phyloP scores from a whole-genome alignment of 2,329 filamentous ascomycete species.

The Aspergillus hortae region DNA sequence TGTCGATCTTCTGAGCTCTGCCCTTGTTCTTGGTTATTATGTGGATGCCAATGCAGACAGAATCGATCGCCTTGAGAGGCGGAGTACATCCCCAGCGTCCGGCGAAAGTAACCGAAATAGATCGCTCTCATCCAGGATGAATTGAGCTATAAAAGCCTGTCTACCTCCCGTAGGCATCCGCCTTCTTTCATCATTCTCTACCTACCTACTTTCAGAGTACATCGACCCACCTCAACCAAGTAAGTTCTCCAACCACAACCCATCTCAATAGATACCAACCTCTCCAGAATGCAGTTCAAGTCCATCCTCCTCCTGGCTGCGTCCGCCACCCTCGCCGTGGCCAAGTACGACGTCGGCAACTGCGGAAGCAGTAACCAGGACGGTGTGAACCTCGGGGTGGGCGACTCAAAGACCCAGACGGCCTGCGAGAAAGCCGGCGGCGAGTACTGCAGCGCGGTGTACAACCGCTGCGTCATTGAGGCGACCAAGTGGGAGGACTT shows the following conservation, averaged over 20 bases:
- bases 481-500: neutral
- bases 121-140: neutral
- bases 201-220: neutral
- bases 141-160: neutral
- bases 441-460: neutral
- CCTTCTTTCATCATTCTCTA: neutral
- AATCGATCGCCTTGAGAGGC: neutral
- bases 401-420: neutral
- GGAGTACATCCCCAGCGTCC: too few relatives aligned
- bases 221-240: neutral
- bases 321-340: neutral
- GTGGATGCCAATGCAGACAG: neutral
- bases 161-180: neutral
- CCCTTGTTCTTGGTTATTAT: neutral
- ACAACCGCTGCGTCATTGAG: neutral
- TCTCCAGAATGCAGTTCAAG: neutral
- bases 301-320: neutral
- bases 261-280: neutral
- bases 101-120: neutral
- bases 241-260: neutral
- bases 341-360: slow-evolving; percentile 3
- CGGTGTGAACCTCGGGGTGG: neutral
- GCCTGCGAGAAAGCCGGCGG: neutral
- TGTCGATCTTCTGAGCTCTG: neutral
- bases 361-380: neutral